A percentile compares a stretch with the other conserved stretches of the same genome.
Evolutionary conservation across 495 filamentous ascomycete genomes (phyloP).

Genomic region (Penicillium ochrochloron): DNA sequence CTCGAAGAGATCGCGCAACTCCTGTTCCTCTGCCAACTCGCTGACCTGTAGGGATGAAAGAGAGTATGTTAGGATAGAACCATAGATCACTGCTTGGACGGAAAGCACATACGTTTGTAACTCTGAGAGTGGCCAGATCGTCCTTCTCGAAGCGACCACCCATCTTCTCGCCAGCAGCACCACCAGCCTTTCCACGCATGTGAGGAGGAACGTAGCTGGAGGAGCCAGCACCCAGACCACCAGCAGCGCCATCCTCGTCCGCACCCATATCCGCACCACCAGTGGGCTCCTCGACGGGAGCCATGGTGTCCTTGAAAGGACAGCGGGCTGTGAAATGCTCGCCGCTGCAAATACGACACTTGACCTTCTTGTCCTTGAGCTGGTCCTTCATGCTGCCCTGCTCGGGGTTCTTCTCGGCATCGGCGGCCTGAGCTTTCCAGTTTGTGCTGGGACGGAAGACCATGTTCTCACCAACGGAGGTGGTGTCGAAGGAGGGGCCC

Average conservation of each 20-base stretch:
- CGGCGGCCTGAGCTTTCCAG: constrained; percentile 87
- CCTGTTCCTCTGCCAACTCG: constrained; percentile 93
- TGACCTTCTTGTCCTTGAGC: constrained; percentile 98
- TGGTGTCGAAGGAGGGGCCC: constrained; percentile 81
- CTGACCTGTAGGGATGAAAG: constrained; percentile 67
- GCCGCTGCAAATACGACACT: constrained; percentile 97
- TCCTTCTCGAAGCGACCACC: constrained; percentile 95
- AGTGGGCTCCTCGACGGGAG: constrained; percentile 68
- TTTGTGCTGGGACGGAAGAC: constrained; percentile 86
- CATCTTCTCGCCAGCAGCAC: constrained; percentile 79
- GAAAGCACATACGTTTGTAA: constrained; percentile 83
- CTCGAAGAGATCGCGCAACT: constrained; percentile 97
- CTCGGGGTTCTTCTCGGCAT: constrained; percentile 78
- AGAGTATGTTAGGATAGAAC: constrained; percentile 18
- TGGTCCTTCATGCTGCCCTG: constrained; percentile 79
- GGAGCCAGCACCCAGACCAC: constrained; percentile 67
- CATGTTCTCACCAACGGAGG: constrained; percentile 95
- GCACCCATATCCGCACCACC: constrained; percentile 57
- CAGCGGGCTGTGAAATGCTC: constrained; percentile 98
- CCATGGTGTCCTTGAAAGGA: constrained; percentile 86
- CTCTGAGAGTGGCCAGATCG: constrained; percentile 91
- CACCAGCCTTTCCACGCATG: constrained; percentile 70
- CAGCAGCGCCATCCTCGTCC: constrained; percentile 56
- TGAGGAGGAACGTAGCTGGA: constrained; percentile 92
- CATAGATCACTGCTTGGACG: constrained; percentile 7